These are phyloP conservation scores for Emergomyces pasteurianus DNA, from an alignment of 2,329 filamentous ascomycete species.

Conservation along the genomic window DNA sequence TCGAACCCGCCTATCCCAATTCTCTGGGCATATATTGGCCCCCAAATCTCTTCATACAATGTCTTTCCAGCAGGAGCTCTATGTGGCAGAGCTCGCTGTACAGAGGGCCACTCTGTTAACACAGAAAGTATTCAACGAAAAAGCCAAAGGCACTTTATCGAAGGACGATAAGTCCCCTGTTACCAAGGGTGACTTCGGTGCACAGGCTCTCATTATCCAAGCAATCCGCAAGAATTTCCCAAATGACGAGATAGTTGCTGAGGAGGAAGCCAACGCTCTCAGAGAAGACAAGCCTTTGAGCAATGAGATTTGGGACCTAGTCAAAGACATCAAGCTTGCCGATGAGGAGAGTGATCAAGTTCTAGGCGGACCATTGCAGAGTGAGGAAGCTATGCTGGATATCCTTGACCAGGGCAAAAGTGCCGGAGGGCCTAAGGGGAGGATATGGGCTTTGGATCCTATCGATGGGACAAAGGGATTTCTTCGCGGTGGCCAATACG, in stretches of 20 bases:
- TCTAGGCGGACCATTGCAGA: constrained; percentile 57
- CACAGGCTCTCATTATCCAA: constrained; percentile 88
- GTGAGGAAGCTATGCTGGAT: constrained; percentile 49
- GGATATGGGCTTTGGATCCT: constrained; percentile 94
- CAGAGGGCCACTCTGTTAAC: constrained; percentile 69
- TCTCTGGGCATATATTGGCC: constrained; percentile 20
- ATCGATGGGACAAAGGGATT: constrained; percentile 98
- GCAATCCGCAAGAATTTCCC: constrained; percentile 87
- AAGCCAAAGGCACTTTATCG: constrained; percentile 84
- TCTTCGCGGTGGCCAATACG: constrained; percentile 90
- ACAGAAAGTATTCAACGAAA: constrained; percentile 69
- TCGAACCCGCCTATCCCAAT: constrained; percentile 29
- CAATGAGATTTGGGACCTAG: constrained; percentile 72
- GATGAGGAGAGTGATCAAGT: constrained; percentile 53
- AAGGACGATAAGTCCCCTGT: constrained; percentile 96
- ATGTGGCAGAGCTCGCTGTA: constrained; percentile 76
- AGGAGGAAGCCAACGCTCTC: constrained; percentile 80
- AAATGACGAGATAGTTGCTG: constrained; percentile 78
- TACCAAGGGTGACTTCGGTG: constrained; percentile 95
- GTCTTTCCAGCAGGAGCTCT: constrained; percentile 63
- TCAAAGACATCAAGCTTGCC: constrained; percentile 57
- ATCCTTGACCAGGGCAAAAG: constrained; percentile 44
- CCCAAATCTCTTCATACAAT: constrained; percentile 19
- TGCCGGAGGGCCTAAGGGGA: constrained; percentile 27
- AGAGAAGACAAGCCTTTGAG: constrained; percentile 58